A percentile compares a stretch with the other conserved stretches of the same genome.
phyloP scores from a whole-genome alignment of 2,329 filamentous ascomycete species.

The Phaeosphaeriaceae sp. region DNA sequence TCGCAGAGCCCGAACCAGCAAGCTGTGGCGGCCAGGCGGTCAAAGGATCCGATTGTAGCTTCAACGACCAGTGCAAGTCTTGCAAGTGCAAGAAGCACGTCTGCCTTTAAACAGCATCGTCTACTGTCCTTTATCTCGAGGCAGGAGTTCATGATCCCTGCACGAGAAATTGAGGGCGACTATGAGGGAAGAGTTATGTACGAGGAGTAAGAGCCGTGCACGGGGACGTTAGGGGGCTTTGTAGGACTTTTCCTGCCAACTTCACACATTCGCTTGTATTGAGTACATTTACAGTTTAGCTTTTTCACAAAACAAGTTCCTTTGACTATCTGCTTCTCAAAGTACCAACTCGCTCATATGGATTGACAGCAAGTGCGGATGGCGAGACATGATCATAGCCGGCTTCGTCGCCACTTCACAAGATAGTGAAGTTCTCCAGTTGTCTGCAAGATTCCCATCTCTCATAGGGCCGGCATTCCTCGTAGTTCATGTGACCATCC shows the following conservation, averaged over 20 bases:
- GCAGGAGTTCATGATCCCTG: neutral
- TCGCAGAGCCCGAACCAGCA: neutral
- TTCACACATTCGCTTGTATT: neutral
- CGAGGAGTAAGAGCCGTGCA: neutral
- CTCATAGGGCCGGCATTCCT: too few species aligned
- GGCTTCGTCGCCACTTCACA: too few species aligned
- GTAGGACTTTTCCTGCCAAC: neutral
- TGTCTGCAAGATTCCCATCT: too few species aligned
- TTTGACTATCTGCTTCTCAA: neutral
- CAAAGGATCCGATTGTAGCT: neutral
- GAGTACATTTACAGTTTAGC: neutral
- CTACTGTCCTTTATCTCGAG: neutral
- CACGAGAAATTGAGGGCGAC: neutral
- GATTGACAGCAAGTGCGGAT: too few species aligned
- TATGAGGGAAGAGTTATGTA: too few species aligned
- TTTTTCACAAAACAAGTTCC: neutral
- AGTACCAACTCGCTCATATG: too few species aligned
- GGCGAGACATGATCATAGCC: too few species aligned
- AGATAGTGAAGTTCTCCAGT: too few species aligned
- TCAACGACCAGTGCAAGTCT: constrained; percentile 1
- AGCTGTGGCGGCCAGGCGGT: neutral
- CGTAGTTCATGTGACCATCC: too few species aligned
- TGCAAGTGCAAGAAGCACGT: neutral
- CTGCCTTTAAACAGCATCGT: neutral
- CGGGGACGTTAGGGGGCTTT: neutral